phyloP scores from a whole-genome alignment of 192 early-diverging fungal genomes.

The Phlyctochytrium bullatum region DNA sequence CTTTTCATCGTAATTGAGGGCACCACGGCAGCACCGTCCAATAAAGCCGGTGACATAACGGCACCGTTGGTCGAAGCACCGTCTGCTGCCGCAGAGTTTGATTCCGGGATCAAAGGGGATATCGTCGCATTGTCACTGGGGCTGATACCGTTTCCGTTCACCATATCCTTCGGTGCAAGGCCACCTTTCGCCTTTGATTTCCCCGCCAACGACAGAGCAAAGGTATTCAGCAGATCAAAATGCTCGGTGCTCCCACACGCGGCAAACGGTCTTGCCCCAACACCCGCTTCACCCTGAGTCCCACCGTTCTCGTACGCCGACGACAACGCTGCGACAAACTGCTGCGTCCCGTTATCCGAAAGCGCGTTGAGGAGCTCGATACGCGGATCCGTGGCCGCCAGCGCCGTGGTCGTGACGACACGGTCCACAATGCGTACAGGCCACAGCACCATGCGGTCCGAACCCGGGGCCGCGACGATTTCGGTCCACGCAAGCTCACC shows the following conservation, averaged over 20 bases:
- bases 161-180: neutral
- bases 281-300: neutral
- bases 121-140: neutral
- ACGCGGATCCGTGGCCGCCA: neutral
- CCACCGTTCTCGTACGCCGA: neutral
- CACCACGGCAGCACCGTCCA: neutral
- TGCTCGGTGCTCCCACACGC: neutral
- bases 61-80: neutral
- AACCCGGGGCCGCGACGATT: neutral
- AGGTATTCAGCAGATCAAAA: conserved; percentile 8
- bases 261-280: neutral
- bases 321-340: neutral
- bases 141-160: neutral
- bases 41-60: neutral
- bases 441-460: conserved; percentile 1
- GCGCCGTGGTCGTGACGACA: conserved; percentile 15
- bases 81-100: neutral
- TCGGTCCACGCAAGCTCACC: conserved; percentile 22
- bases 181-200: neutral
- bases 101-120: neutral
- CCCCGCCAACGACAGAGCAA: neutral
- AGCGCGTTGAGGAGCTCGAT: neutral
- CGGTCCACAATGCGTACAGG: conserved; percentile 15
- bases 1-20: neutral
- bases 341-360: too few species aligned